These are phyloP conservation scores for Piromyces sp. DNA, from an alignment of 192 early-diverging fungal species.

Conservation along the genomic window DNA sequence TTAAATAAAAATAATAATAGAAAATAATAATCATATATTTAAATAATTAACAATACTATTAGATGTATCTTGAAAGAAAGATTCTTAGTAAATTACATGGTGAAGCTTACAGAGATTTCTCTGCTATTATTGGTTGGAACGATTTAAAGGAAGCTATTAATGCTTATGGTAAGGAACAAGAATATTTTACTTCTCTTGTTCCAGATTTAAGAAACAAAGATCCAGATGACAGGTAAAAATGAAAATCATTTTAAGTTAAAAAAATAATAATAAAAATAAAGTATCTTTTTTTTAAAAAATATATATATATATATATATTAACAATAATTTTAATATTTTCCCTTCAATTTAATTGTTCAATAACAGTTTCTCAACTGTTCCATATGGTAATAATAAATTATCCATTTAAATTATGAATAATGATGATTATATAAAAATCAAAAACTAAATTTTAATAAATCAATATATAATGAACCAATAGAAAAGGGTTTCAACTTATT, in stretches of 20 bases:
- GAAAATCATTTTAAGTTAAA: too few species aligned
- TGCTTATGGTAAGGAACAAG: slow-evolving; percentile 39
- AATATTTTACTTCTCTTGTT: slow-evolving; percentile 46
- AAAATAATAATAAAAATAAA: too few species aligned
- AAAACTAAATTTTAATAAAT: too few species aligned
- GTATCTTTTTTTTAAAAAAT: too few species aligned
- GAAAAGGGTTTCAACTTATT: slow-evolving; percentile 94
- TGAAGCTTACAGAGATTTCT: slow-evolving; percentile 58
- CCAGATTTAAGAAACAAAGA: slow-evolving; percentile 59
- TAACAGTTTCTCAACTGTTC: slow-evolving; percentile 44
- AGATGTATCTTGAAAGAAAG: neutral
- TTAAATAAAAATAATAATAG: slow-evolving; percentile 82
- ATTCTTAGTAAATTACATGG: slow-evolving; percentile 43
- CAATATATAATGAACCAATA: too few species aligned
- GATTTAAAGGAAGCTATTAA: slow-evolving; percentile 53
- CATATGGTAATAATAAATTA: slow-evolving; percentile 42
- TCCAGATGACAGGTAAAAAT: slow-evolving; percentile 44
- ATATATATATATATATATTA: too few species aligned
- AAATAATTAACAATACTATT: neutral
- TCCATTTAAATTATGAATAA: too few species aligned
- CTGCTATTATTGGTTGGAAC: slow-evolving; percentile 66
- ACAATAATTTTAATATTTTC: too few species aligned
- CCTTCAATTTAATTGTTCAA: too few species aligned
- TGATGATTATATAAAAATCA: too few species aligned
- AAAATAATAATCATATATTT: slow-evolving; percentile 14